Evolutionary conservation across 2,329 filamentous ascomycete species (phyloP), one percentile per base, ranked within the genome.

Genomic region (Corinectria fuckeliana): DNA sequence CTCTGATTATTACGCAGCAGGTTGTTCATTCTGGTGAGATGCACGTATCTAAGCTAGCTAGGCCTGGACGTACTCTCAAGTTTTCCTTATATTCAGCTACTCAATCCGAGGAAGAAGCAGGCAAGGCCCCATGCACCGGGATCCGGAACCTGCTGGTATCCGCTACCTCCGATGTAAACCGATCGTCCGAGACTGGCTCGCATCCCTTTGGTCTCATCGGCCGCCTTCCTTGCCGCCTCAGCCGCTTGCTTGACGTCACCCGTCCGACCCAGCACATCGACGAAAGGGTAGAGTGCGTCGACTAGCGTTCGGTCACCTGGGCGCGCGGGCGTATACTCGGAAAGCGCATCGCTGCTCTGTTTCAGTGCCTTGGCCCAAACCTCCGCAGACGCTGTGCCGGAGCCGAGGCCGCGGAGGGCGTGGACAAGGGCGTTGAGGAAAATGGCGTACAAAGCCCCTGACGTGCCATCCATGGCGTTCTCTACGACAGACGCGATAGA

Each of bases 151-250:
- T 79, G 72, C 64, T 79, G 72, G 51, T 78, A 79, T 13, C 76
- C 76, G 52, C 74, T 77, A 4, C 90, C 62, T 28, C 77, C 77
- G 5, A 79, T 74, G 57, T 79, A 79, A 5, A 79, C 77, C 1
- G 76, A 73, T 60, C 81, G 67, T 7, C 95, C 95, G 38, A 99
- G 80, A 68, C 89, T 95, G 39, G 95, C 92, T 75, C 90, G 87
- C 93, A 99, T 97, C 21, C 90, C 91, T 80, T 93, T 96, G 18
- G 95, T 98, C 26, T 86, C 86, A 64, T 94, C 89, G 4, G 93
- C 90, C 0, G 90, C 95, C 45, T 87, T 82, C 63, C 85, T 85
- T 0, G 93, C 89, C 2, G 91, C 92, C 68, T 87, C 81, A 0
- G 92, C 92, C 7, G 95, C 93, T 72, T 87, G 82, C 65, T 86